Conservation (phyloP, 176 grass and related monocot genomes). For the Oryza nivara region DNA sequence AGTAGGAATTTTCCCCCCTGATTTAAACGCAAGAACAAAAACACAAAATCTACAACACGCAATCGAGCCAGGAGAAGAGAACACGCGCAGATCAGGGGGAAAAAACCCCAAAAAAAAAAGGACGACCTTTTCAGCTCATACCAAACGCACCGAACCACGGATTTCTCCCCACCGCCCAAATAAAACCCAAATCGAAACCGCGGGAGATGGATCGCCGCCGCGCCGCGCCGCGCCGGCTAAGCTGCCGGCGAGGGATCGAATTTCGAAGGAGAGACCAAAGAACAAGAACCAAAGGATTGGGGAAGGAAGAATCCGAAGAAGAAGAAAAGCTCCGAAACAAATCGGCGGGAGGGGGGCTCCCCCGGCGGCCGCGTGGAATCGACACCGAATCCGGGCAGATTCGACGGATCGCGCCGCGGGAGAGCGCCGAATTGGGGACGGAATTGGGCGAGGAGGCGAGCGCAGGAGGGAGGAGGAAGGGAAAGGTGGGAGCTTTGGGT, state of each 20-base stretch:
- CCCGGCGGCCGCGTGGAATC: conserved; percentile 26
- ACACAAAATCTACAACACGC: conserved; percentile 10
- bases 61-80: conserved; percentile 13
- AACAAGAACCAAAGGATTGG: neutral
- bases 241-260: neutral
- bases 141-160: neutral
- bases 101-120: neutral
- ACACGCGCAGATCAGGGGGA: conserved; percentile 34
- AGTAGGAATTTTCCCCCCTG: neutral
- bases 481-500: conserved; percentile 37
- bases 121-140: conserved; percentile 8
- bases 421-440: conserved; percentile 32
- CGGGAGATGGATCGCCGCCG: neutral
- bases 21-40: neutral
- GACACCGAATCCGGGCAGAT: conserved; percentile 9
- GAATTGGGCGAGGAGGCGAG: conserved; percentile 17
- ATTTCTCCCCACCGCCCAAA: neutral
- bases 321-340: neutral
- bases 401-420: conserved; percentile 15
- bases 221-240: neutral
- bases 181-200: neutral
- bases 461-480: conserved; percentile 17
- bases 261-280: neutral
- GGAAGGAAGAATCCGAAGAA: neutral
- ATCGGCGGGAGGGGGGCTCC: conserved; percentile 6